Percentiles rank a stretch among this genome's conserved stretches.
Conservation (phyloP, 176 grass and related monocot species). For the Eragrostis nindensis region DNA sequence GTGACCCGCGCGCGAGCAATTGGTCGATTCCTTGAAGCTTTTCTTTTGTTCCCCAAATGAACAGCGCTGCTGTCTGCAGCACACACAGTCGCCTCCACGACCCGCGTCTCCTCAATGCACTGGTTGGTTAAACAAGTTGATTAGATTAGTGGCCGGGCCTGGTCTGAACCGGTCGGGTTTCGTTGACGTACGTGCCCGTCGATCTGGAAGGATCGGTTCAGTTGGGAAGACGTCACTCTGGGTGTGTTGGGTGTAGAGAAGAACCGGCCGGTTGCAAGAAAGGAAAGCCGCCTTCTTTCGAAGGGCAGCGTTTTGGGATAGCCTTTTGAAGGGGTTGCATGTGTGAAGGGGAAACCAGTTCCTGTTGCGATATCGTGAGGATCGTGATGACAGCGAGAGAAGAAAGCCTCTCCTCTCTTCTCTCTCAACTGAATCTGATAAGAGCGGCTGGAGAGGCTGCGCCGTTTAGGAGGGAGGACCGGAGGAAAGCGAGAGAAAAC, state of each 20-base stretch:
- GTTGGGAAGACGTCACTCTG: background rate
- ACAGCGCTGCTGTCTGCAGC: background rate
- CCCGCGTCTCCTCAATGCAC: background rate
- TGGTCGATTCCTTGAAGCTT: background rate
- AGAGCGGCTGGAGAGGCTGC: no score
- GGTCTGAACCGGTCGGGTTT: background rate
- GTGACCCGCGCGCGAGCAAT: background rate
- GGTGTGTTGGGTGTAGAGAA: background rate
- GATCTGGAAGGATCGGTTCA: constrained; percentile 14
- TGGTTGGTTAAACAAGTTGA: background rate
- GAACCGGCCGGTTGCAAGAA: background rate
- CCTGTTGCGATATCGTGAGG: background rate
- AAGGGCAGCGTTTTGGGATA: no score
- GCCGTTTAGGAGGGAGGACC: no score
- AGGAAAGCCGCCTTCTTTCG: background rate
- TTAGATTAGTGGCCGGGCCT: background rate
- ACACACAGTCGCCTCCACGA: background rate
- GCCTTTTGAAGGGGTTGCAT: background rate
- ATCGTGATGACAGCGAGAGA: background rate
- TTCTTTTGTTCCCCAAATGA: background rate
- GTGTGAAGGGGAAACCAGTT: constrained; percentile 13
- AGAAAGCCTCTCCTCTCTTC: background rate
- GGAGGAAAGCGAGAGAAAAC: no score
- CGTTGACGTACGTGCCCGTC: background rate
- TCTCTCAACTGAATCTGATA: no score